phyloP scores from a whole-genome alignment of 2,329 filamentous ascomycete species.

The Penicillium janthinellum region DNA sequence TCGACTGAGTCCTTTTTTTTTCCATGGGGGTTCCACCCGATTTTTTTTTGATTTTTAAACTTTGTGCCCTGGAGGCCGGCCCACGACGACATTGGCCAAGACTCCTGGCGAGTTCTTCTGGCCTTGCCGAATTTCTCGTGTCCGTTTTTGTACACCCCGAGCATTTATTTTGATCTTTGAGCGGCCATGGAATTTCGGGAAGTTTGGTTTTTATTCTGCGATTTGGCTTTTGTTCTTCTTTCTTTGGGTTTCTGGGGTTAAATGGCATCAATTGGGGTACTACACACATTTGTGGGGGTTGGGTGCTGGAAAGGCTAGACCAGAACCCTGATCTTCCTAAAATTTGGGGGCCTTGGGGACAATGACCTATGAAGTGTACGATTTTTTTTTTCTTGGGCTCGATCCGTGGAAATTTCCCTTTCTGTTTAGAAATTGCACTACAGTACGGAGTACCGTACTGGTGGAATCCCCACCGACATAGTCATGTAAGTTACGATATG shows the following conservation, averaged over 20 bases:
- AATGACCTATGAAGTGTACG: not conserved
- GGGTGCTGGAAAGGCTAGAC: not conserved
- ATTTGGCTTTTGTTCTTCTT: not conserved
- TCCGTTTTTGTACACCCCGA: conserved; percentile 7
- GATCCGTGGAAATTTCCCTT: conserved; percentile 1
- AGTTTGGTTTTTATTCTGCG: not conserved
- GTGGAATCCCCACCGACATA: not conserved
- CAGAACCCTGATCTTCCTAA: not conserved
- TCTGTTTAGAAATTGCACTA: not conserved
- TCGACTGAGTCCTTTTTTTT: not conserved
- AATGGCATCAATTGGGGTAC: not conserved
- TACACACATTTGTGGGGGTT: not conserved
- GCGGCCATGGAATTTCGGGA: not conserved
- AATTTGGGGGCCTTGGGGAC: not conserved
- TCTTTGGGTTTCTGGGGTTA: not conserved
- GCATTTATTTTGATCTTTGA: conserved; percentile 6
- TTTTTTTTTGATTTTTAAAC: conserved; percentile 6
- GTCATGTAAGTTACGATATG: not conserved
- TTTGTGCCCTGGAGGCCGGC: conserved; percentile 14
- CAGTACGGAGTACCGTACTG: not conserved
- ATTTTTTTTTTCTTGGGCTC: not conserved
- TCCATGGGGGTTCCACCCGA: conserved; percentile 6
- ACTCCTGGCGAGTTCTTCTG: conserved; percentile 14
- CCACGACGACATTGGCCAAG: conserved; percentile 7
- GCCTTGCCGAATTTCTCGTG: conserved; percentile 4